Percentiles rank a stretch among this genome's conserved stretches.
These are phyloP conservation scores for Chaetomium sp. DNA, from an alignment of 2,329 filamentous ascomycete genomes.

Conservation along the genomic window DNA sequence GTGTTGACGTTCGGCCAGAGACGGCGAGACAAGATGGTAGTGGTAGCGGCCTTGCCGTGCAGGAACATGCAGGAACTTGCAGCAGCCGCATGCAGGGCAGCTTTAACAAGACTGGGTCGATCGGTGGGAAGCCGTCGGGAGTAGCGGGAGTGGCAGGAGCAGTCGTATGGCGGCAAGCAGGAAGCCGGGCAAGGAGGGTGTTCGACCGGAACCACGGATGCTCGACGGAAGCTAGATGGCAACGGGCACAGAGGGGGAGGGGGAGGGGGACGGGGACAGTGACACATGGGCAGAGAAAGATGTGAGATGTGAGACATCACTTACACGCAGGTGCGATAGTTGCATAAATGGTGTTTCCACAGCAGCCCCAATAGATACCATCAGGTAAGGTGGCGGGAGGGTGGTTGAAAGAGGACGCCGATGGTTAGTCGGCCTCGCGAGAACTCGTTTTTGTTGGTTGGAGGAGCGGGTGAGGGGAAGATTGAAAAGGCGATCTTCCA, in stretches of 20 bases:
- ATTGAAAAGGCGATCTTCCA: constrained; percentile 2
- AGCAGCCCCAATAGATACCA: constrained; percentile 16
- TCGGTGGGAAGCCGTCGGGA: constrained; percentile 13
- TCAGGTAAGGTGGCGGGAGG: constrained; percentile 12
- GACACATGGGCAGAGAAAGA: constrained; percentile 3
- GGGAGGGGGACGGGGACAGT: neutral
- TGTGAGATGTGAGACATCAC: constrained; percentile 17
- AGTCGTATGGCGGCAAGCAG: constrained; percentile 1
- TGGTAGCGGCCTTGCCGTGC: constrained; percentile 26
- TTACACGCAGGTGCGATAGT: constrained; percentile 23
- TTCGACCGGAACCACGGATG: neutral
- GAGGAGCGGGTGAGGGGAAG: constrained; percentile 23
- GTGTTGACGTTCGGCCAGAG: constrained; percentile 25
- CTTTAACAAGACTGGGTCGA: constrained; percentile 18
- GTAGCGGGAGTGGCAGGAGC: neutral
- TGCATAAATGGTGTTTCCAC: constrained; percentile 18
- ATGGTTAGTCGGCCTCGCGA: constrained; percentile 20
- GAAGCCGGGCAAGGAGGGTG: neutral
- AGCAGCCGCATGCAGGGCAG: constrained; percentile 36
- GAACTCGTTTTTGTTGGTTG: constrained; percentile 7
- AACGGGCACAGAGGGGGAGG: neutral
- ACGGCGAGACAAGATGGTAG: constrained; percentile 21
- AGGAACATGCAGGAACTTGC: constrained; percentile 36
- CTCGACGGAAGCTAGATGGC: neutral
- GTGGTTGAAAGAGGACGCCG: neutral